Conservation (phyloP, 805 yeast genomes). For the Hanseniaspora nectarophila region DNA sequence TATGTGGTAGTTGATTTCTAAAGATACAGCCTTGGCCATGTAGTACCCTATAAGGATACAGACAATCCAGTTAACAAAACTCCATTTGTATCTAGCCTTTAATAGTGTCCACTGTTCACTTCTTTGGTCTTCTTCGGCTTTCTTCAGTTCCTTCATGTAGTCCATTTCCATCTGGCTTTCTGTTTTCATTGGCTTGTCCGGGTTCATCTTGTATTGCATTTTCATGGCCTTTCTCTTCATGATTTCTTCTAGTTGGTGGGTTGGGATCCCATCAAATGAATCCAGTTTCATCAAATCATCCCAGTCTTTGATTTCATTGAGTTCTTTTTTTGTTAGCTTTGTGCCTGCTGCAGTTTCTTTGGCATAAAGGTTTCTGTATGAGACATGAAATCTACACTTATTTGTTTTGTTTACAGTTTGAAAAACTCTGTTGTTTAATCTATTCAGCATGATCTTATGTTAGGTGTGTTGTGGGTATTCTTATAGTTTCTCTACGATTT, state of each 20-base stretch:
- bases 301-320: constrained; percentile 19
- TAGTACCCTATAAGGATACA: constrained; percentile 13
- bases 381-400: background rate
- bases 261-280: constrained; percentile 26
- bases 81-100: constrained; percentile 8
- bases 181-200: constrained; percentile 3
- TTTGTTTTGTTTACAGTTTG: background rate
- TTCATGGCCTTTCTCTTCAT: constrained; percentile 26
- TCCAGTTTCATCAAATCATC: constrained; percentile 27
- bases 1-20: constrained; percentile 12
- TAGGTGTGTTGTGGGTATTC: too few species aligned
- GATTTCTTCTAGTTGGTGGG: constrained; percentile 24
- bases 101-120: constrained; percentile 6
- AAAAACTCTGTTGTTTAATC: background rate
- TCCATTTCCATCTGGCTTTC: constrained; percentile 21
- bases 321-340: background rate
- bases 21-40: constrained; percentile 7
- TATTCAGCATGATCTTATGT: background rate
- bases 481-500: too few species aligned
- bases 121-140: constrained; percentile 20
- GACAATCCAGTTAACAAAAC: constrained; percentile 7
- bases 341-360: background rate
- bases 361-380: background rate
- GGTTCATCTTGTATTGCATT: constrained; percentile 17
- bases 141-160: constrained; percentile 17